Base-by-base conservation (phyloP, 345 rosid genomes). In the Euclidium syriacum region DNA sequence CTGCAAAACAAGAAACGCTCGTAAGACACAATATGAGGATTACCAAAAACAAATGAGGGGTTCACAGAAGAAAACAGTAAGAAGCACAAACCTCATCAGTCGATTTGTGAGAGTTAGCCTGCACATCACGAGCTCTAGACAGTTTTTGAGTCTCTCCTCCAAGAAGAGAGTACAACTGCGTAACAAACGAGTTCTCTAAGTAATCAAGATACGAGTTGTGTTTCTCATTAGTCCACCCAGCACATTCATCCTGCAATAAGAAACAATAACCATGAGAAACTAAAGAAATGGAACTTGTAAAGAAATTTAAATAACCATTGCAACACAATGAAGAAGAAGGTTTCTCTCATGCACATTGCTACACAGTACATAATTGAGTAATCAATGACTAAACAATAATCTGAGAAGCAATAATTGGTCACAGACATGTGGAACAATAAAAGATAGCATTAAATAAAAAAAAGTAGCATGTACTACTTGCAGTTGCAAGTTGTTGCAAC, bases 181-280 rank as follows among this genome's bases (percentile, higher is more conserved):
- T 72, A 48, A 90, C 78, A 72, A 90, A 86, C 7, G 95, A 83
- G 57, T 68, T 79, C 76, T 90, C 97, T 48, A 90, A 62, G 14
- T 64, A 67, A 68, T 73, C 66, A 43, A 90, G 80, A 69, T 84
- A 90, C 4, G 62, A 48, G 30, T 54, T 70, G 77, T 90, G 97
- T 65, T 72, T 86, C 81, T 86, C 90, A 73, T 86, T 72, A 20
- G 95, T 90, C 97, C 95, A 90, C 44, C 10, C 79, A 53, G 11
- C 55, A 26, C 73, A 55, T 32, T 67, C 70, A 24, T 77, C 84
- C 86, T 85, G 83, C 73, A 8, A 43, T 10, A 23, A 18, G 12
- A 64, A 53, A 27, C 11, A 4, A 10, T 18, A 16, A 44, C 33
- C 19, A 50, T 68, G 33, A 55, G 26, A 43, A 26, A 7, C 40